phyloP scores from a whole-genome alignment of 2,329 filamentous ascomycete species.

The Neofusicoccum laricinum region DNA sequence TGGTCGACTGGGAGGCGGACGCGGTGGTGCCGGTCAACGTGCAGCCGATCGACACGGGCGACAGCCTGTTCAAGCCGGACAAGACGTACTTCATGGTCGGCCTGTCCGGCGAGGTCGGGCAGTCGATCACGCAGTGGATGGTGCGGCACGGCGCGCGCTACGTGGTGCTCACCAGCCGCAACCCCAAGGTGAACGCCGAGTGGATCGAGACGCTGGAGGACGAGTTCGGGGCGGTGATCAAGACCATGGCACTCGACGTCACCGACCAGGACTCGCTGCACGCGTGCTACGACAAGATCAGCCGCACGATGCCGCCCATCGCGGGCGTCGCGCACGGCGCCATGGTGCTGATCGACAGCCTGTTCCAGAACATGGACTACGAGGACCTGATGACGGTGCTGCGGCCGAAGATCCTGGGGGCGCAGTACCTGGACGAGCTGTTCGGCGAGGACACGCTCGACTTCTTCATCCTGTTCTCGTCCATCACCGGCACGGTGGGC shows the following conservation, averaged over 20 bases:
- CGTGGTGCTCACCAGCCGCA: constrained; percentile 38
- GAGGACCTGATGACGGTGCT: constrained; percentile 16
- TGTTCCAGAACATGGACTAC: constrained; percentile 17
- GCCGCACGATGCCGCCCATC: constrained; percentile 16
- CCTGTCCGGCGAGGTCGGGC: constrained; percentile 22
- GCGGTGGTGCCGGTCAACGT: not conserved
- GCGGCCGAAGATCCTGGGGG: constrained; percentile 23
- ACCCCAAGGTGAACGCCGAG: constrained; percentile 30
- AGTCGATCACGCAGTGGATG: constrained; percentile 25
- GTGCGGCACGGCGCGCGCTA: constrained; percentile 22
- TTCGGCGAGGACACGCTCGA: constrained; percentile 21
- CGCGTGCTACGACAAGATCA: constrained; percentile 9
- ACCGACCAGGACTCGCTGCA: not conserved
- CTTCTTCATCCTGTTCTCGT: constrained; percentile 28
- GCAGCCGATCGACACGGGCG: not conserved
- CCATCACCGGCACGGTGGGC: constrained; percentile 18
- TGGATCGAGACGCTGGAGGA: constrained; percentile 25
- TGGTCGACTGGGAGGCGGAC: no score
- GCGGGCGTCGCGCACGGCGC: constrained; percentile 24
- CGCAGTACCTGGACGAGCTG: constrained; percentile 19
- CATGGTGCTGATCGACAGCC: constrained; percentile 21
- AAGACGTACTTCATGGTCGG: constrained; percentile 25
- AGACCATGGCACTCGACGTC: constrained; percentile 13
- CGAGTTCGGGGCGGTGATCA: constrained; percentile 7
- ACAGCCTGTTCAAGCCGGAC: constrained; percentile 11